phyloP scores from a whole-genome alignment of 805 yeast genomes.

The Barnettozyma populi region DNA sequence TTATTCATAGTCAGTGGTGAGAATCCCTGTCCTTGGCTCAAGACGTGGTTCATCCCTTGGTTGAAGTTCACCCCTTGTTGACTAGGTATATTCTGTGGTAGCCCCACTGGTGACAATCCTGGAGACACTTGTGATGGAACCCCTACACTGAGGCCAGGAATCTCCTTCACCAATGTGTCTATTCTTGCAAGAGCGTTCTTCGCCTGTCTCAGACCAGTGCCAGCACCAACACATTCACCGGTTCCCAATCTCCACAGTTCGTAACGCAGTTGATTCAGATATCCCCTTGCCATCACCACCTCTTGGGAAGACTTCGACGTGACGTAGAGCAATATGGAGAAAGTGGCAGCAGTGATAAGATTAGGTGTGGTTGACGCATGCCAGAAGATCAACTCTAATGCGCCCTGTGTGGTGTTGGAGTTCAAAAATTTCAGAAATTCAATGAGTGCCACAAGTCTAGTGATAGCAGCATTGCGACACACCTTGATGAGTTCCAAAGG shows the following conservation, averaged over 20 bases:
- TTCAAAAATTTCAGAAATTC: constrained; percentile 69
- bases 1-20: constrained; percentile 1
- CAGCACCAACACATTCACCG: not conserved
- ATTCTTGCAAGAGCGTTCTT: constrained; percentile 67
- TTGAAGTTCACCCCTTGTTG: constrained; percentile 7
- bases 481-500: constrained; percentile 55
- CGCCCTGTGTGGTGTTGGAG: constrained; percentile 48
- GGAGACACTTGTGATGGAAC: constrained; percentile 23
- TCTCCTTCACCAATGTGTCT: constrained; percentile 64
- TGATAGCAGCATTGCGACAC: constrained; percentile 80
- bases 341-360: constrained; percentile 78
- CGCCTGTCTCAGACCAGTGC: constrained; percentile 41
- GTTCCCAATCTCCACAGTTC: constrained; percentile 67
- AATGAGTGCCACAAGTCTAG: constrained; percentile 75
- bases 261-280: constrained; percentile 73
- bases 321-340: constrained; percentile 74
- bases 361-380: constrained; percentile 76
- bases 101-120: constrained; percentile 3
- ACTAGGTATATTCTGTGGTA: constrained; percentile 7
- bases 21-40: not conserved
- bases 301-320: constrained; percentile 63
- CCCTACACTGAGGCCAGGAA: constrained; percentile 48
- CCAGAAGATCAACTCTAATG: constrained; percentile 78
- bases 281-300: constrained; percentile 55
- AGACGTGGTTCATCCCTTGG: constrained; percentile 3